phyloP scores from a whole-genome alignment of 805 yeast genomes.

The Wickerhamomyces mucosus region DNA sequence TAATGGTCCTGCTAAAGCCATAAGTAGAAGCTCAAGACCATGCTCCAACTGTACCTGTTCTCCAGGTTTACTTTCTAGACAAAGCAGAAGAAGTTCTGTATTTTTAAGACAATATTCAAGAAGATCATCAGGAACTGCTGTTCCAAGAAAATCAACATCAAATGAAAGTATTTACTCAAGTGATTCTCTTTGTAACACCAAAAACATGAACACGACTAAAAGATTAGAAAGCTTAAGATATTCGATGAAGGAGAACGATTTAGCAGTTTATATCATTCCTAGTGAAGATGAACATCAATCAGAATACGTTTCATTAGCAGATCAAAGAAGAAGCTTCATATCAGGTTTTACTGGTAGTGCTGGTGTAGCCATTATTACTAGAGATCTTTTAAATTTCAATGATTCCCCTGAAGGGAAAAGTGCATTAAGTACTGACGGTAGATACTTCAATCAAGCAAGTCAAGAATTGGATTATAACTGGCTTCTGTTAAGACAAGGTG shows the following conservation, averaged over 20 bases:
- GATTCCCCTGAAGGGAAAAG: conserved; percentile 52
- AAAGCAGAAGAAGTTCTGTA: conserved; percentile 48
- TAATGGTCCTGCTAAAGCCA: conserved; percentile 5
- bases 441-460: conserved; percentile 87
- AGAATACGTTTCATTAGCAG: conserved; percentile 77
- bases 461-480: conserved; percentile 74
- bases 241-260: conserved; percentile 49
- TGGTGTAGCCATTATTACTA: conserved; percentile 80
- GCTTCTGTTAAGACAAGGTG: conserved; percentile 74
- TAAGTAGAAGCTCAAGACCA: conserved; percentile 30
- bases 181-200: conserved; percentile 27
- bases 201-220: conserved; percentile 44
- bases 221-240: conserved; percentile 53
- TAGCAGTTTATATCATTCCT: conserved; percentile 71
- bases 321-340: conserved; percentile 74
- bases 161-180: conserved; percentile 28
- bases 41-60: conserved; percentile 79
- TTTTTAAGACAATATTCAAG: conserved; percentile 33
- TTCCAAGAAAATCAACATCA: conserved; percentile 19
- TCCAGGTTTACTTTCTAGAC: conserved; percentile 68
- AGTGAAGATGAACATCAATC: conserved; percentile 92
- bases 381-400: conserved; percentile 31
- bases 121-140: conserved; percentile 19
- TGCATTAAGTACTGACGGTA: conserved; percentile 84
- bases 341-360: conserved; percentile 91